Percentiles rank a stretch among this genome's conserved stretches.
Evolutionary conservation across 305 asterid species (phyloP).

Genomic region (Lippia alba): DNA sequence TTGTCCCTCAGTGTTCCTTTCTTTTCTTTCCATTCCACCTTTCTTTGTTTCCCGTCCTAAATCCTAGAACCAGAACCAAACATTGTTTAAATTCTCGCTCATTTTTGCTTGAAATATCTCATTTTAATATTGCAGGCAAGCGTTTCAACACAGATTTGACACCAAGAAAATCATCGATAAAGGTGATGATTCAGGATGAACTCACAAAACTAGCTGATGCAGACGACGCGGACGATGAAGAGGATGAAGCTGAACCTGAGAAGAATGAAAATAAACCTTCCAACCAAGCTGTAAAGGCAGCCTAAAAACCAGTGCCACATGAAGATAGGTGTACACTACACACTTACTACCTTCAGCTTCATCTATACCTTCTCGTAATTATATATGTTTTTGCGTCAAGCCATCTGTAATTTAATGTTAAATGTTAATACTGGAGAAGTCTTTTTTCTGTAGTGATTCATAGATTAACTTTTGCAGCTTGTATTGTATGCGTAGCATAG

Average conservation of each 20-base stretch:
- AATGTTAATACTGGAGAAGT: too few relatives aligned
- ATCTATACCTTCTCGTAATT: slow-evolving; percentile 16
- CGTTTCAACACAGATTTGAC: slow-evolving; percentile 62
- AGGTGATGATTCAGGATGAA: slow-evolving; percentile 86
- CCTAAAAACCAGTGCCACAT: slow-evolving; percentile 37
- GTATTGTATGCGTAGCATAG: too few relatives aligned
- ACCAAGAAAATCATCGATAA: slow-evolving; percentile 62
- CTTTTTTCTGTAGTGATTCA: too few relatives aligned
- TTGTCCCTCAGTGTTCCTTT: too few relatives aligned
- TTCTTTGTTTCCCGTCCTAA: too few relatives aligned
- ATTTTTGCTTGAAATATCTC: not conserved
- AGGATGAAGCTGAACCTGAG: slow-evolving; percentile 52
- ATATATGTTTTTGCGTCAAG: not conserved
- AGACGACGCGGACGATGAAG: slow-evolving; percentile 61
- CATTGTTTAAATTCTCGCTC: too few relatives aligned
- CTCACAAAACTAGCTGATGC: slow-evolving; percentile 81
- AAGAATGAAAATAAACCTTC: slow-evolving; percentile 51
- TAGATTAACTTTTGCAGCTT: too few relatives aligned
- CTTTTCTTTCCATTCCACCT: too few relatives aligned
- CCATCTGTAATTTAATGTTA: too few relatives aligned
- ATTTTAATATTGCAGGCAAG: slow-evolving; percentile 52
- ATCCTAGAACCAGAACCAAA: too few relatives aligned
- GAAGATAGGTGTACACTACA: slow-evolving; percentile 42
- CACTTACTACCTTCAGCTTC: slow-evolving; percentile 1
- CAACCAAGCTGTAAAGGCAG: slow-evolving; percentile 46